Base-by-base conservation (phyloP, 2,329 filamentous ascomycete genomes). In the Paracorniculantispora psalliotae region DNA sequence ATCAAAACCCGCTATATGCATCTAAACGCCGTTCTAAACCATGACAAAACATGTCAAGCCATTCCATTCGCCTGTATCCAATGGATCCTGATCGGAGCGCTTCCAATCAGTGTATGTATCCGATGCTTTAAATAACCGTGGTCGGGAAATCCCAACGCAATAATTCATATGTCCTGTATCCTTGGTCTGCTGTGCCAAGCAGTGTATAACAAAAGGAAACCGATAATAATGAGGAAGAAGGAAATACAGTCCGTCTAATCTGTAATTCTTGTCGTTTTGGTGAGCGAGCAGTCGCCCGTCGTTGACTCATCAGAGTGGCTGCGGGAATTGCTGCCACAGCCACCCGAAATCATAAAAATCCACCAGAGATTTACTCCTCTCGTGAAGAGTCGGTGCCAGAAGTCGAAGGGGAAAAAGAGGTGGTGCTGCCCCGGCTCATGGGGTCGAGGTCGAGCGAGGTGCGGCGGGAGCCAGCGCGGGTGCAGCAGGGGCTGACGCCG, bases 401-500 rank as follows among this genome's bases (percentile, higher is more conserved):
- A 39, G 57, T 57, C 28, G 54, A 56, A 53, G 57, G 48, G 44
- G 62, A 49, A 41, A 49, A 61, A 13, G 47, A 55, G 23, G 60
- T 59, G 52, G 62, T 67, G 65, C 66, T 65, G 21, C 47, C 35
- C 17, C 26, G 56, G 59, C 71, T 66, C 49, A 69, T 66, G 33
- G 76, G 59, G 62, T 60, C 59, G 30, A 60, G 46, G 25, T 52
- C 49, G n/a, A 61, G 28, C n/a, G 59, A 61, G 49, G 41, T 43
- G 9, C 59, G 28, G 23, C 54, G 44, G 39, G 75, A 77, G 52
- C 68, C 67, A 19, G 67, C 63, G 21, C 75, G 70, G 30, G 77
- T 78, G 63, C 72, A 76, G 65, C 77, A 74, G 21, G 77, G 78
- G 65, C 77, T 79, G 64, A 80, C 67, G 54, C 72, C 74, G 17